Base-by-base conservation (phyloP, 257 asterid species). In the Schizonepeta tenuifolia region DNA sequence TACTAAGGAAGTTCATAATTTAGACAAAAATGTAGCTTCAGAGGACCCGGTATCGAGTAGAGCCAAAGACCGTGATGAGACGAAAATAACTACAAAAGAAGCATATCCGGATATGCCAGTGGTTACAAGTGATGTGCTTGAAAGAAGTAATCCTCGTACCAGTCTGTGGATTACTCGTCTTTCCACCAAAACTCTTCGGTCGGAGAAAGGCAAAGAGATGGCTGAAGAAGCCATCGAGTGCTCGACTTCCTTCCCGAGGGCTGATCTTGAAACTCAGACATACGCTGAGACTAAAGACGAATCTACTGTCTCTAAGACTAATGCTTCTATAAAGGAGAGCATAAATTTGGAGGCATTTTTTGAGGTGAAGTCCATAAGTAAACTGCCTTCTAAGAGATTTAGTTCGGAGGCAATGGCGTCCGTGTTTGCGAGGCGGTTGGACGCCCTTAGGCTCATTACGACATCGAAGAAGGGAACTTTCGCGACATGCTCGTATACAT, bases 111-210 rank as follows among this genome's bases (percentile, higher is more conserved):
- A 21, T 44, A 49, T 40, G 51, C 74, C 75, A 26, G 61, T 40
- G 41, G 72, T 71, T 36, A 20, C 14, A 6, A 7, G 57, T 68
- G 73, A 38, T 20, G 46, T 43, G 21, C 26, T 17, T 18, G 26
- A 38, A 56, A 77, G 72, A 76, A 75, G 62, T 22, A 62, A 74
- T 33, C 73, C 67, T 28, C 71, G 22, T 21, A 70, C 75, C 33
- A 86, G 91, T 71, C 76, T 86, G 76, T 89, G 96, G 96, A 81
- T 87, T 15, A 71, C 90, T 73, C 91, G 96, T 55, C 65, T 89
- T 65, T 79, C 87, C 17, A 70, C 82, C 12, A 83, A 72, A 63
- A 67, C 46, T 59, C 70, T 74, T 7, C 72, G 65, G 53, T 49
- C 73, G 33, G 84, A 64, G 21, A 60, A 67, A 31, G 49, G 81